Conservation (phyloP, 108 stramenopile genomes). For the Aurantiochytrium sp. region DNA sequence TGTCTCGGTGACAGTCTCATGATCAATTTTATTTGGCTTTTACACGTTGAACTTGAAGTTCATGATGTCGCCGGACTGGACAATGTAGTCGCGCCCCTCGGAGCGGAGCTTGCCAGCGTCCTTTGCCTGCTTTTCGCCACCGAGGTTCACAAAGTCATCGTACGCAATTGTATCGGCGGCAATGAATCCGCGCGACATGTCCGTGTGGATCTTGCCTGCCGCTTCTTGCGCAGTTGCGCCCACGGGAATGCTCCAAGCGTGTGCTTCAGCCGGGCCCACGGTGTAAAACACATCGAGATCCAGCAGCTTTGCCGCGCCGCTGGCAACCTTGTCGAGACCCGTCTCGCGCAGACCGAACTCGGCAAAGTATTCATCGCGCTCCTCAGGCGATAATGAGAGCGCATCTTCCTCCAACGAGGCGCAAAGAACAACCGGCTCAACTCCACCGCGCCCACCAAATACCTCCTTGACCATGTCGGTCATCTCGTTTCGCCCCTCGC, state of each 20-base stretch:
- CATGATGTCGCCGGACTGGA: constrained; percentile 94
- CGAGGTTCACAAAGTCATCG: constrained; percentile 74
- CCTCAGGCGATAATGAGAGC: not conserved
- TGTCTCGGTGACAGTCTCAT: no score
- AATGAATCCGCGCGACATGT: constrained; percentile 97
- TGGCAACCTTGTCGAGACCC: not conserved
- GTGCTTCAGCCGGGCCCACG: constrained; percentile 81
- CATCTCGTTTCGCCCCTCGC: constrained; percentile 72
- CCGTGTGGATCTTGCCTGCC: constrained; percentile 95
- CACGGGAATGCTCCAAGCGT: constrained; percentile 89
- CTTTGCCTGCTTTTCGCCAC: constrained; percentile 82
- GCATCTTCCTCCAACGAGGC: constrained; percentile 36
- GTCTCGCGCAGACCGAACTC: not conserved
- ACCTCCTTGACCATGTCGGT: constrained; percentile 69
- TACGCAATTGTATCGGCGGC: constrained; percentile 91
- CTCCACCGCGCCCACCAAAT: not conserved
- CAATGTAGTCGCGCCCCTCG: constrained; percentile 97
- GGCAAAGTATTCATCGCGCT: not conserved
- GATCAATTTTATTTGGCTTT: not conserved
- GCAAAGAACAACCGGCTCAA: constrained; percentile 2
- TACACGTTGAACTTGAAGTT: constrained; percentile 95
- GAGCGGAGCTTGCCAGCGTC: constrained; percentile 73
- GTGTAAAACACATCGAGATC: constrained; percentile 92
- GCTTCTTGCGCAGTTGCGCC: constrained; percentile 92
- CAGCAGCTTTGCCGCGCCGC: constrained; percentile 37